Conservation (phyloP, 2,329 filamentous ascomycete genomes). For the Hypocreales sp. region DNA sequence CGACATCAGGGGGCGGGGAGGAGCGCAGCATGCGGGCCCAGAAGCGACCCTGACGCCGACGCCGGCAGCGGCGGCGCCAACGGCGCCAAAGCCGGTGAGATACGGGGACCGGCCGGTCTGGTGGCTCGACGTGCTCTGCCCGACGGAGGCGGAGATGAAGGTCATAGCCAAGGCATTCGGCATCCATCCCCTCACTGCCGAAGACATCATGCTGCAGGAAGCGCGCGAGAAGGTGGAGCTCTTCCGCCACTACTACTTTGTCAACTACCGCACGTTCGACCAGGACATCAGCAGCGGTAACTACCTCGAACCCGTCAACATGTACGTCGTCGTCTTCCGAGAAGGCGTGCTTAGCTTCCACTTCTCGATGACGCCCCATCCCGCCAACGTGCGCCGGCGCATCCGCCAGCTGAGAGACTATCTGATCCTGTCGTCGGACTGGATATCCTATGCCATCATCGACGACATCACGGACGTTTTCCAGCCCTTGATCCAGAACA, state of each 20-base stretch:
- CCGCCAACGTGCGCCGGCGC: constrained; percentile 84
- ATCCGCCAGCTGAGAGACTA: constrained; percentile 92
- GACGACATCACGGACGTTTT: constrained; percentile 98
- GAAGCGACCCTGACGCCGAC: constrained; percentile 10
- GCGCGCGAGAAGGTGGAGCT: constrained; percentile 95
- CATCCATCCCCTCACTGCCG: constrained; percentile 86
- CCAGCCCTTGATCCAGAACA: constrained; percentile 76
- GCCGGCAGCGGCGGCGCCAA: too few species aligned
- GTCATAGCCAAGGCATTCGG: constrained; percentile 83
- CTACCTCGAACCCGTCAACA: constrained; percentile 88
- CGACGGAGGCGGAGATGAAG: constrained; percentile 92
- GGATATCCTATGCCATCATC: constrained; percentile 96
- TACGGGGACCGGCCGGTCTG: constrained; percentile 82
- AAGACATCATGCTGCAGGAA: constrained; percentile 96
- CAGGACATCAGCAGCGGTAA: constrained; percentile 81
- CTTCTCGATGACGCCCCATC: constrained; percentile 89
- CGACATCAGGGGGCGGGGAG: constrained; percentile 7
- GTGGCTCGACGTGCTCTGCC: constrained; percentile 87
- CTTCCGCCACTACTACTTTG: constrained; percentile 95
- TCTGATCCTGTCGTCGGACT: constrained; percentile 81
- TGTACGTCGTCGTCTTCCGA: constrained; percentile 94
- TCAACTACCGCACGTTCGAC: constrained; percentile 96
- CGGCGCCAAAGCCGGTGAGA: constrained; percentile 36
- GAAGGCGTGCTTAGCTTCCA: constrained; percentile 95
- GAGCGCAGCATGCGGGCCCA: constrained; percentile 6